Evolutionary conservation across 106 monocot species (phyloP), one percentile per base, ranked within the genome.

Genomic region (Alisma plantagoaquatica): DNA sequence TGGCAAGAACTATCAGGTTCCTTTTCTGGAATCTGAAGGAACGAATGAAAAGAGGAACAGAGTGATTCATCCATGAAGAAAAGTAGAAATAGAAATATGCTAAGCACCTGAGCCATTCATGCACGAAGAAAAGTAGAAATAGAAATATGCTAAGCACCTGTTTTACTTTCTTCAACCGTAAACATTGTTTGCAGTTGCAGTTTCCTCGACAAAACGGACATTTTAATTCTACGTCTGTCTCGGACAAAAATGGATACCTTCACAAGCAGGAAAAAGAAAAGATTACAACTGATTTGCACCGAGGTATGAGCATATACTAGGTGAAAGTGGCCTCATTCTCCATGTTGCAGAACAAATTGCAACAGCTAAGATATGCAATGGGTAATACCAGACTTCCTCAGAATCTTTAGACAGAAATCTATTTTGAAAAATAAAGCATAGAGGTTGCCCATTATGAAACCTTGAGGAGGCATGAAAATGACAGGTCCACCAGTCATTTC

Each of bases 181-280:
- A 42, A 35, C 68, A 68, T 18, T 22, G 22, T 4, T 49, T 68
- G 51, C 68, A 68, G 38, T 68, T 68, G 23, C 59, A 68, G 23
- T 68, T 68, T 51, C 59, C 51, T 24, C 35, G 29, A 18, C 68
- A 68, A 33, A 43, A 28, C 5, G 68, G 68, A 21, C 68, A 68
- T 41, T 41, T 49, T 10, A 7, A 18, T 19, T 48, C 33, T 30
- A 68, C 18, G 1, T 11, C 16, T 20, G 33, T 33, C 54, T 68
- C 30, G 10, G 50, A 59, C 26, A 51, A 29, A 43, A 14, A 29
- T 27, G 59, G 68, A 50, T 68, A 68, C 68, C 68, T 68, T 14
- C n/a, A n/a, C n/a, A n/a, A n/a, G n/a, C n/a, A n/a, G n/a, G n/a
- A n/a, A n/a, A n/a, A n/a, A n/a, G n/a, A n/a, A n/a, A n/a, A n/a